A percentile compares a stretch with the other conserved stretches of the same genome.
Conservation (phyloP, 148 eudicot genomes). For the Polygonum maritimum region DNA sequence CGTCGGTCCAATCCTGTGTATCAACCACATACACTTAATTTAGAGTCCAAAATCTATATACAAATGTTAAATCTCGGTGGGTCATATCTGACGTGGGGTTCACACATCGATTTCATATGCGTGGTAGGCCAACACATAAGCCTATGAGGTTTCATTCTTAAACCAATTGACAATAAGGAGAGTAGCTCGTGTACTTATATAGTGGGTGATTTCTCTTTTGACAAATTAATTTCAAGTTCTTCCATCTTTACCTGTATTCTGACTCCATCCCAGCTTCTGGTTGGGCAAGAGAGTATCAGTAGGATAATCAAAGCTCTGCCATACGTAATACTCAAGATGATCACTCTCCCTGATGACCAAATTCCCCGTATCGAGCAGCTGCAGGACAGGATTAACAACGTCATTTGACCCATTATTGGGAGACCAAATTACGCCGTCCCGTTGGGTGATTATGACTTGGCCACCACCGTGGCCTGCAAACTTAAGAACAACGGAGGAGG, state of each 20-base stretch:
- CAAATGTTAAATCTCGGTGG: too few species aligned
- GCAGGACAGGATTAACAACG: neutral
- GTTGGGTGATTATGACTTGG: neutral
- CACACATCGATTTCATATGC: too few species aligned
- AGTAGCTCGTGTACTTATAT: too few species aligned
- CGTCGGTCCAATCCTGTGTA: neutral
- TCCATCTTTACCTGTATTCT: constrained; percentile 17
- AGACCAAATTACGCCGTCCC: too few species aligned
- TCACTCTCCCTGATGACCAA: neutral
- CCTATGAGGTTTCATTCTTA: too few species aligned
- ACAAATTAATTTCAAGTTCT: too few species aligned
- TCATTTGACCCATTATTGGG: neutral
- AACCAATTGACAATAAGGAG: too few species aligned
- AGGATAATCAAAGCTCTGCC: constrained; percentile 60
- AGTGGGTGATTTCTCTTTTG: too few species aligned
- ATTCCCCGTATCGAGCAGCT: neutral
- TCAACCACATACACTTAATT: neutral
- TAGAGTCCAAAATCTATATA: neutral
- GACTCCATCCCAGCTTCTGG: constrained; percentile 25
- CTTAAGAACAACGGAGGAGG: constrained; percentile 14
- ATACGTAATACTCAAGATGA: neutral
- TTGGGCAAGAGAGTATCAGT: constrained; percentile 50
- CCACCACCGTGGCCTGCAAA: neutral
- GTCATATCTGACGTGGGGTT: too few species aligned
- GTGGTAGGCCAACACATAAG: too few species aligned